A percentile compares a stretch with the other conserved stretches of the same genome.
phyloP scores from a whole-genome alignment of 2,329 filamentous ascomycete genomes.

The Thermothelomyces thermophilus region DNA sequence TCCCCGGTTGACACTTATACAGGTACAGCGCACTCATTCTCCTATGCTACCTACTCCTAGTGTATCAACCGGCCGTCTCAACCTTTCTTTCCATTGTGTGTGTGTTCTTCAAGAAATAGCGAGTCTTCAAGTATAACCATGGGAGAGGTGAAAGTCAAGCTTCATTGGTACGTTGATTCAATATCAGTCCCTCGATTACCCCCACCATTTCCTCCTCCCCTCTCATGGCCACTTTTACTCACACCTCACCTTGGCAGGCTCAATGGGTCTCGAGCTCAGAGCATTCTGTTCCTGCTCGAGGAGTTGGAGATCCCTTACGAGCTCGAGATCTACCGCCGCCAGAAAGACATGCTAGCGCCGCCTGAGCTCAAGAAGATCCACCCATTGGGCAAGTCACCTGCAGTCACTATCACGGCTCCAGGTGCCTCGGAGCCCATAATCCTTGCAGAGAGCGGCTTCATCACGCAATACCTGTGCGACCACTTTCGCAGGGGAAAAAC shows the following conservation, averaged over 20 bases:
- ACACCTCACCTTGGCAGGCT: conserved; percentile 54
- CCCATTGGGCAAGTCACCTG: conserved; percentile 79
- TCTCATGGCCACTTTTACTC: background rate
- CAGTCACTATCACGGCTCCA: conserved; percentile 57
- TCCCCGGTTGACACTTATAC: background rate
- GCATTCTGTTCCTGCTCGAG: conserved; percentile 79
- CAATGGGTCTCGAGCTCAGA: conserved; percentile 72
- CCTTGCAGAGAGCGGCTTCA: conserved; percentile 74
- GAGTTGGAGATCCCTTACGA: conserved; percentile 75
- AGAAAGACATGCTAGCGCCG: conserved; percentile 56
- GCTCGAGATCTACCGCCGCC: conserved; percentile 70
- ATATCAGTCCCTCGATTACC: background rate
- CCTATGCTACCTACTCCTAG: too few relatives aligned
- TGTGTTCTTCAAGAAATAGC: too few relatives aligned
- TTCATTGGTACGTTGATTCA: conserved; percentile 16
- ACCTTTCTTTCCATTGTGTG: too few relatives aligned
- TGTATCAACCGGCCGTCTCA: too few relatives aligned
- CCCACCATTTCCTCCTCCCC: background rate
- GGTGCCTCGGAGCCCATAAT: conserved; percentile 44
- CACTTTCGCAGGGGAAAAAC: conserved; percentile 43
- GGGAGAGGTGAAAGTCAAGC: conserved; percentile 16
- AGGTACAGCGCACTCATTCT: too few relatives aligned
- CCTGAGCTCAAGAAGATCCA: conserved; percentile 70
- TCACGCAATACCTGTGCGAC: conserved; percentile 76
- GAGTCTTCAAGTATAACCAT: too few relatives aligned